Conservation (phyloP, 345 rosid genomes). For the Euphorbia lathyris region DNA sequence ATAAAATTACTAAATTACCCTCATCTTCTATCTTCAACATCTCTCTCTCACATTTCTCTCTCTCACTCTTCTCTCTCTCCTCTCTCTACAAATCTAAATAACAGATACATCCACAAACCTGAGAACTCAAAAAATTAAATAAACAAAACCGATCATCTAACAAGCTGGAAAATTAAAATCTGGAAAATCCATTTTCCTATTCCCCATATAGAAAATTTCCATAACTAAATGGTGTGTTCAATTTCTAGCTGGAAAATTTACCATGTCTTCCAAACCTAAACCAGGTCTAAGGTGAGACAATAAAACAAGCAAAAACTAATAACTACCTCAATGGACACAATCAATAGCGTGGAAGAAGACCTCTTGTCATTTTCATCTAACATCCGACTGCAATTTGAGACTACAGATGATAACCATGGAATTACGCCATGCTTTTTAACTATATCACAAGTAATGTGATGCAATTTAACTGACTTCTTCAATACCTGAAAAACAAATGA, state of each 20-base stretch:
- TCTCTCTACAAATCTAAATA: too few species aligned
- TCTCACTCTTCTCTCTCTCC: too few species aligned
- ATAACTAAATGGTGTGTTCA: too few species aligned
- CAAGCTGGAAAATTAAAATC: too few species aligned
- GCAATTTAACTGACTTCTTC: constrained; percentile 65
- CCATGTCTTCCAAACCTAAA: too few species aligned
- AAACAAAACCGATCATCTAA: too few species aligned
- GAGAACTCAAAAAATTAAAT: too few species aligned
- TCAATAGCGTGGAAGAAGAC: constrained; percentile 34
- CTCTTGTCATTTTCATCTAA: constrained; percentile 36
- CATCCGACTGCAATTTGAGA: constrained; percentile 35
- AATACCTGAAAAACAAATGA: constrained; percentile 54
- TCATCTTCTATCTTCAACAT: too few species aligned
- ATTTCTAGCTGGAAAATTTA: too few species aligned
- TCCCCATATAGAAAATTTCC: neutral
- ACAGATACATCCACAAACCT: too few species aligned
- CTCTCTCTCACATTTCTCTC: too few species aligned
- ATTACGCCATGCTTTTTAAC: constrained; percentile 66
- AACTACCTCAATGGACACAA: constrained; percentile 56
- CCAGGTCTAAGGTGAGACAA: neutral
- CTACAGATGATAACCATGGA: constrained; percentile 67
- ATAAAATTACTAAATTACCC: too few species aligned
- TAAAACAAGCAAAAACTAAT: neutral
- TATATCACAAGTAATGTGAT: constrained; percentile 51
- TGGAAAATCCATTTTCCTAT: neutral